Conservation (phyloP, 352 stramenopile genomes). For the Plasmopara halstedii region DNA sequence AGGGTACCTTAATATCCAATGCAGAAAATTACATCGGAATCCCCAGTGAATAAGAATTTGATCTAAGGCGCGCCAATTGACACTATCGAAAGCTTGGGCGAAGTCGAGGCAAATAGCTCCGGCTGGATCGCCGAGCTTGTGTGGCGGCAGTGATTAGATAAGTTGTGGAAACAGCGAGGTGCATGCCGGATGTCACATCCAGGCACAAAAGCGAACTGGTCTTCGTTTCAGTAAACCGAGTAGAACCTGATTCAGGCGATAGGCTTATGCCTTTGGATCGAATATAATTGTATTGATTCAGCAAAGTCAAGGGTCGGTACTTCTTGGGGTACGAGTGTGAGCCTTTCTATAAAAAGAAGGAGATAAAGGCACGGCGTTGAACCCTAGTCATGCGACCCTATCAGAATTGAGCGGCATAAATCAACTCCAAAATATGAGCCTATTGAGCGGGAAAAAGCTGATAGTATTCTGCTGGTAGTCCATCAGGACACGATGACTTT, state of each 20-base stretch:
- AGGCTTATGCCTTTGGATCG: neutral
- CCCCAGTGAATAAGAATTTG: neutral
- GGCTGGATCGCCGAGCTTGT: neutral
- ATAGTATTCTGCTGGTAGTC: neutral
- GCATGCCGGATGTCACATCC: neutral
- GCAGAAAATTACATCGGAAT: neutral
- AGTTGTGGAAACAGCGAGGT: neutral
- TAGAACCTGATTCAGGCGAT: neutral
- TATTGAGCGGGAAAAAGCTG: neutral
- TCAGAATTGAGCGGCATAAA: neutral
- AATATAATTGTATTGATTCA: neutral
- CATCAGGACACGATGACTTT: neutral
- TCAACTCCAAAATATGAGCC: neutral
- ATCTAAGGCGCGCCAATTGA: slow-evolving; percentile 1
- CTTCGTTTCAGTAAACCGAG: neutral
- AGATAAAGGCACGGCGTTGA: neutral
- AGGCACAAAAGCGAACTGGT: neutral
- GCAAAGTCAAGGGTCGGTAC: neutral
- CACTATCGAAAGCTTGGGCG: slow-evolving; percentile 3
- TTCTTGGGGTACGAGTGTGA: neutral
- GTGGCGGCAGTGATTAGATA: neutral
- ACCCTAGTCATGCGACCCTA: neutral
- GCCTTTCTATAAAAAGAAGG: neutral
- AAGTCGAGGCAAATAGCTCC: slow-evolving; percentile 1
- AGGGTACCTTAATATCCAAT: neutral